Percentiles rank a stretch among this genome's conserved stretches.
These are phyloP conservation scores for Xerocomellus intermedius DNA, from an alignment of 768 basidiomycete genomes.

Conservation along the genomic window DNA sequence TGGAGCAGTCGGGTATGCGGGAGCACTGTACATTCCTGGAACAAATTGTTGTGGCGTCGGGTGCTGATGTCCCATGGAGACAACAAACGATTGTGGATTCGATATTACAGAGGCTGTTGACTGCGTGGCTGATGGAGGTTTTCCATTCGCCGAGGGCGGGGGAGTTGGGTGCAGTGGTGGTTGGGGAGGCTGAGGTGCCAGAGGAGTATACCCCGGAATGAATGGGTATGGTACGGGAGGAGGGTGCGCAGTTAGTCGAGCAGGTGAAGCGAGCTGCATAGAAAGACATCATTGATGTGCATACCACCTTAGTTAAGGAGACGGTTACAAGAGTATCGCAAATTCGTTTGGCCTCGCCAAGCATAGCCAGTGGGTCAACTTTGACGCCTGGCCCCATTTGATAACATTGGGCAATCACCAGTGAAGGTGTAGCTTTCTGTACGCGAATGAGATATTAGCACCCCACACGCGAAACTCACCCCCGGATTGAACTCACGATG, in stretches of 20 bases:
- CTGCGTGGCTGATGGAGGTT: conserved; percentile 31
- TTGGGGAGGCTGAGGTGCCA: conserved; percentile 29
- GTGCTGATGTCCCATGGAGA: conserved; percentile 60
- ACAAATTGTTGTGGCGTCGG: conserved; percentile 46
- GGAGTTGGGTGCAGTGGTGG: conserved; percentile 37
- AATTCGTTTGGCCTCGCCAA: conserved; percentile 72
- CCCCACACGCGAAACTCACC: conserved; percentile 3
- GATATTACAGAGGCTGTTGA: conserved; percentile 54
- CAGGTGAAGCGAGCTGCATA: conserved; percentile 68
- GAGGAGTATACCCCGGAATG: conserved; percentile 39
- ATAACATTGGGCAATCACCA: conserved; percentile 80
- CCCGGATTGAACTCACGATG: conserved; percentile 51
- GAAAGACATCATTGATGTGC: conserved; percentile 11
- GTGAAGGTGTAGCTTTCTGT: conserved; percentile 58
- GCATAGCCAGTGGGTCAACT: conserved; percentile 71
- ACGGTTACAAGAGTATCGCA: conserved; percentile 69
- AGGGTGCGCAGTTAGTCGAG: conserved; percentile 63
- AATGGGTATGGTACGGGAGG: conserved; percentile 57
- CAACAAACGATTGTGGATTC: conserved; percentile 70
- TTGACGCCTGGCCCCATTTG: conserved; percentile 67
- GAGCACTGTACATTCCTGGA: conserved; percentile 31
- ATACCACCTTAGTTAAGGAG: neutral
- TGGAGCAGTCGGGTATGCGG: conserved; percentile 57
- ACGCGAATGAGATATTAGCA: conserved; percentile 9
- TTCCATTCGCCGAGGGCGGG: conserved; percentile 35